Evolutionary conservation across 1,284 basidiomycete species (phyloP), one percentile per base, ranked within the genome.

Genomic region (Ganoderma sinense): DNA sequence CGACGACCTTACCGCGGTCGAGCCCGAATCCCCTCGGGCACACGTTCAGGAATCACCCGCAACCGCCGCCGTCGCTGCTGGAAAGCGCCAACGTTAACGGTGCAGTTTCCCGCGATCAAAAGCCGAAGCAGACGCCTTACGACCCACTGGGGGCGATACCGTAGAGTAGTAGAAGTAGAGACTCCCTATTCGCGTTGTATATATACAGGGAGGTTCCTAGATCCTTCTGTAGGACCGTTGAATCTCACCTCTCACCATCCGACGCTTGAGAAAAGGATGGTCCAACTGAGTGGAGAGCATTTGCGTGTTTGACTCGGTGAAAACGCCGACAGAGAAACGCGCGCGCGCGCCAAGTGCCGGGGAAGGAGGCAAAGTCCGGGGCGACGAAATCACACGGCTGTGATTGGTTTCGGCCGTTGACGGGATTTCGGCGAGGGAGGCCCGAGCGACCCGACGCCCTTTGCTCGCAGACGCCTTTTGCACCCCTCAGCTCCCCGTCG

Each of bases 61-160:
- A 48, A 74, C 56, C 56, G 18, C 53, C 33, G n/a, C 23, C 64
- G 16, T 58, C 29, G 56, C 65, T 33, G 53, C 43, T n/a, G 18
- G 69, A n/a, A 41, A 45, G 18, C 58, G 29, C 61, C n/a, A 29
- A 75, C 68, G 67, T 75, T 39, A 75, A 65, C 66, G 79, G 72
- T 71, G 76, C 69, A 71, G 73, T 73, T 70, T 75, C 78, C 66
- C 77, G 78, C 76, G 81, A 82, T 80, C 81, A 82, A 78, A 74
- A 73, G 66, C 72, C 77, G 69, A 80, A 77, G 40, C 73, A 73
- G 68, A 77, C 76, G 16, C 82, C 85, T 69, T 83, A 87, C 56
- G 91, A 93, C 81, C 91, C 91, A n/a, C 78, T 93, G 59, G 91
- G 91, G 55, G 91, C 72, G 13, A 77, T 88, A 68, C 80, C 79